phyloP scores from a whole-genome alignment of 495 filamentous ascomycete species.

The Tuber microsphaerosporum region DNA sequence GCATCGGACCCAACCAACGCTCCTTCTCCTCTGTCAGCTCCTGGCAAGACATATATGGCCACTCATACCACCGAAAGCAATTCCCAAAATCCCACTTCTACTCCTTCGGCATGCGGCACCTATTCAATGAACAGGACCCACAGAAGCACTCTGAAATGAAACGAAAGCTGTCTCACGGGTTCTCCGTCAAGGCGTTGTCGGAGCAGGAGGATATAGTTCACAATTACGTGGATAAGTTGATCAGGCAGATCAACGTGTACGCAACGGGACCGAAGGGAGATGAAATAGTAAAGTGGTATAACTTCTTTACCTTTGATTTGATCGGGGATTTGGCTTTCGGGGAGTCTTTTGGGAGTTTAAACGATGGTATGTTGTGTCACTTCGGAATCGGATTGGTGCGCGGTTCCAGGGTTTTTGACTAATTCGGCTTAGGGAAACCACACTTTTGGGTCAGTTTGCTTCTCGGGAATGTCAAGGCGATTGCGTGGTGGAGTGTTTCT shows the following conservation, averaged over 20 bases:
- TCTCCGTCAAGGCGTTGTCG: constrained; percentile 50
- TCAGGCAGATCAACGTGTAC: constrained; percentile 42
- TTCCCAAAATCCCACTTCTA: constrained; percentile 42
- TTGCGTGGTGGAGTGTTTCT: constrained; percentile 17
- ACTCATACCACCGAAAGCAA: constrained; percentile 17
- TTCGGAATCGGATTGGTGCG: no score
- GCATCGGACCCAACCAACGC: constrained; percentile 57
- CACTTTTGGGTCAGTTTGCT: constrained; percentile 50
- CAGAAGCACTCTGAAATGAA: constrained; percentile 45
- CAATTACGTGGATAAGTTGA: constrained; percentile 48
- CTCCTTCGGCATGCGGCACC: constrained; percentile 22
- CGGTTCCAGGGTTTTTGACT: neutral
- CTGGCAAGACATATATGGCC: constrained; percentile 60
- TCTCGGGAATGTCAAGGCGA: constrained; percentile 35
- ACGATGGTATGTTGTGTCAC: constrained; percentile 11
- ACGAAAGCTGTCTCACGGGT: constrained; percentile 48
- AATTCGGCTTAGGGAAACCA: constrained; percentile 12
- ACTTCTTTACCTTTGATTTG: constrained; percentile 54
- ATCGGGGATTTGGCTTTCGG: constrained; percentile 56
- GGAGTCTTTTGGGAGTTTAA: constrained; percentile 52
- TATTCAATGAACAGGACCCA: constrained; percentile 30
- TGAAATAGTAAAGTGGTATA: constrained; percentile 50
- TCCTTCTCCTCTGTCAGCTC: constrained; percentile 55
- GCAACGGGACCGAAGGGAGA: constrained; percentile 33
- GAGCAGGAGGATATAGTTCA: constrained; percentile 51